Base-by-base conservation (phyloP, 2,329 filamentous ascomycete genomes). In the Fusarium sp. region DNA sequence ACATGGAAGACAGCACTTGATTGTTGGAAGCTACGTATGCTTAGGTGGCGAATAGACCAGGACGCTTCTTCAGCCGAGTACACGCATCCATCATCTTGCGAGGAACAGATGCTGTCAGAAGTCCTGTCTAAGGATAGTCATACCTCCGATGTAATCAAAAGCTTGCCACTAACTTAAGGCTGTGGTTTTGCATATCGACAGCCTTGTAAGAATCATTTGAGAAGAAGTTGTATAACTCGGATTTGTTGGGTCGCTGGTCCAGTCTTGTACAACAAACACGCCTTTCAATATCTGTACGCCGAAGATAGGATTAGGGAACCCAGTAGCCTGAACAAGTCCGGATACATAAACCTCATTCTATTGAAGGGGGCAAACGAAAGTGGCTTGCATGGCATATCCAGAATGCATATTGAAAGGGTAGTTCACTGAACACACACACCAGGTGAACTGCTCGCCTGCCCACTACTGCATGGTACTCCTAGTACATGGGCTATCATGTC, bases 391-490 rank as follows among this genome's bases (percentile, higher is more conserved):
- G 60, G 44, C 39, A 63, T 20, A 31, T 60, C 57, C 54, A 56
- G 53, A 61, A 59, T 30, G 28, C 36, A 50, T 39, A 24, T 26
- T 35, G 41, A 33, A 38, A 41, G 59, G 42, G 44, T 57, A 39
- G 42, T 41, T 18, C 47, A 38, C 41, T 22, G 28, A 31, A 31
- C 20, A 66, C 18, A 30, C 47, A 48, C 39, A 42, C 39, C 18
- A 54, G 50, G 50, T 39, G 33, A 54, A 54, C 26, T 39, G 35
- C 33, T 54, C 22, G 35, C 50, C 26, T 54, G 50, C 35, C 24
- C 44, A 50, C 48, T 61, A 50, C 61, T 73, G 70, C 66, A 73
- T 68, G 66, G 48, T 68, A 55, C 35, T 51, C 39, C 44, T 54
- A 68, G 61, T 24, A 50, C 36, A 61, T 44, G 41, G 54, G 55